These are phyloP conservation scores for Teunomyces atbi DNA, from an alignment of 805 yeast species.

Conservation along the genomic window DNA sequence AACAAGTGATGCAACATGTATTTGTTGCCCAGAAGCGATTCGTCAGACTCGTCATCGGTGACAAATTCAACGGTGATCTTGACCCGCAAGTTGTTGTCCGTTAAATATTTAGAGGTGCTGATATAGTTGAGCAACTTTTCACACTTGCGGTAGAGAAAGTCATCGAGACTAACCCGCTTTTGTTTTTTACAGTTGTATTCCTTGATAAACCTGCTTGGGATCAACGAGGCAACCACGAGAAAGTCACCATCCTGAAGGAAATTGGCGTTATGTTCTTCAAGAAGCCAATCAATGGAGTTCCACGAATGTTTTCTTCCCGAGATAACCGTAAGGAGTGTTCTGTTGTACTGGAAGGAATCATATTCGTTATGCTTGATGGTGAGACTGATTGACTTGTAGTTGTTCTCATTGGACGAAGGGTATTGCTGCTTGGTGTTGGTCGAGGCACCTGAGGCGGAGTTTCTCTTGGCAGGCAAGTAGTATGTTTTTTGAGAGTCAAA, in stretches of 20 bases:
- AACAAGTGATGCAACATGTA: constrained; percentile 36
- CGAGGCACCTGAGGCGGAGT: constrained; percentile 6
- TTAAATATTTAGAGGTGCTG: constrained; percentile 13
- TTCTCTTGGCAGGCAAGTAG: constrained; percentile 11
- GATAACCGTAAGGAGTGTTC: constrained; percentile 38
- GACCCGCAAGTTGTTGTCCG: constrained; percentile 19
- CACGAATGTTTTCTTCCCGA: constrained; percentile 45
- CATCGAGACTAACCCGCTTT: constrained; percentile 10
- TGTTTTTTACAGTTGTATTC: constrained; percentile 11
- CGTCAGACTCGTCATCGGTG: constrained; percentile 16
- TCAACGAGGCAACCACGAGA: constrained; percentile 34
- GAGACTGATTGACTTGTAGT: constrained; percentile 37
- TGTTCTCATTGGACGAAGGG: constrained; percentile 35
- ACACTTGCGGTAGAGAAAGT: constrained; percentile 19
- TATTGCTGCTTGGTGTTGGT: constrained; percentile 12
- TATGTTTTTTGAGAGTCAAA: constrained; percentile 40
- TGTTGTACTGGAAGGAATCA: constrained; percentile 11
- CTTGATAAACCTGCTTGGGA: constrained; percentile 25
- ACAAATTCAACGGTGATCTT: constrained; percentile 43
- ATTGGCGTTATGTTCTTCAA: constrained; percentile 12
- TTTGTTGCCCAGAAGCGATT: constrained; percentile 24
- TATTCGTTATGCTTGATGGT: constrained; percentile 45
- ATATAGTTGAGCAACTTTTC: constrained; percentile 20
- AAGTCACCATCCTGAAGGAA: constrained; percentile 40
- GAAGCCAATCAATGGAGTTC: constrained; percentile 42